phyloP scores from a whole-genome alignment of 2,329 filamentous ascomycete genomes.

The Aspergillus sp. region DNA sequence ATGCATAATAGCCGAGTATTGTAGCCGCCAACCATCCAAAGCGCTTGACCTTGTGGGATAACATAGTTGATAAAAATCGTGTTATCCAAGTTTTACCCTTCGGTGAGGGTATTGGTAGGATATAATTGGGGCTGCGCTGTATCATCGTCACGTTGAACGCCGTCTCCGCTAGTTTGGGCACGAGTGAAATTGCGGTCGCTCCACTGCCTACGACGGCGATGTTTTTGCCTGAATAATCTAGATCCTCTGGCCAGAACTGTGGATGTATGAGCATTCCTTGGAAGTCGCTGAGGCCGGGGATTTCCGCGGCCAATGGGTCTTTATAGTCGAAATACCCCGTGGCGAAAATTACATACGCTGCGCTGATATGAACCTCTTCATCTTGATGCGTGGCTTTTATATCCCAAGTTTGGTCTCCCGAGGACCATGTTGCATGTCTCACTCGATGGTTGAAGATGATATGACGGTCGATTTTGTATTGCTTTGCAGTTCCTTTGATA shows the following conservation, averaged over 20 bases:
- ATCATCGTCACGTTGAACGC: constrained; percentile 68
- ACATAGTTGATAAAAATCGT: too few species aligned
- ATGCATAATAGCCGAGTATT: constrained; percentile 45
- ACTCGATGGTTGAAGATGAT: constrained; percentile 50
- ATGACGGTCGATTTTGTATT: constrained; percentile 47
- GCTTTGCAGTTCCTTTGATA: constrained; percentile 44
- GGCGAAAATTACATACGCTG: constrained; percentile 51
- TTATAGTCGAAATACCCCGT: constrained; percentile 70
- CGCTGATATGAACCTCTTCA: constrained; percentile 13
- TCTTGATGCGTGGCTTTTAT: constrained; percentile 34
- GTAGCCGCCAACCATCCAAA: constrained; percentile 44
- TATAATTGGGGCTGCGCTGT: constrained; percentile 68
- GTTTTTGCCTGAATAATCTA: constrained; percentile 60
- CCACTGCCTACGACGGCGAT: constrained; percentile 70
- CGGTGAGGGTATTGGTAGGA: constrained; percentile 47
- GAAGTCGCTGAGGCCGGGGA: constrained; percentile 64
- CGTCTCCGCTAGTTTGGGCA: constrained; percentile 62
- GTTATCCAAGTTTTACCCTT: constrained; percentile 19
- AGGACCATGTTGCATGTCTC: constrained; percentile 47
- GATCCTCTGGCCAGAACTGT: constrained; percentile 67
- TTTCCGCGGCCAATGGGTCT: constrained; percentile 51
- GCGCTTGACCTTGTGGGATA: too few species aligned
- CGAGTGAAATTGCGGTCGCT: constrained; percentile 69
- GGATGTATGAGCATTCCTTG: constrained; percentile 59
- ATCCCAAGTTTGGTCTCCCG: constrained; percentile 48